Conservation (phyloP, 306 rosid species). For the Styphnolobium japonicum region DNA sequence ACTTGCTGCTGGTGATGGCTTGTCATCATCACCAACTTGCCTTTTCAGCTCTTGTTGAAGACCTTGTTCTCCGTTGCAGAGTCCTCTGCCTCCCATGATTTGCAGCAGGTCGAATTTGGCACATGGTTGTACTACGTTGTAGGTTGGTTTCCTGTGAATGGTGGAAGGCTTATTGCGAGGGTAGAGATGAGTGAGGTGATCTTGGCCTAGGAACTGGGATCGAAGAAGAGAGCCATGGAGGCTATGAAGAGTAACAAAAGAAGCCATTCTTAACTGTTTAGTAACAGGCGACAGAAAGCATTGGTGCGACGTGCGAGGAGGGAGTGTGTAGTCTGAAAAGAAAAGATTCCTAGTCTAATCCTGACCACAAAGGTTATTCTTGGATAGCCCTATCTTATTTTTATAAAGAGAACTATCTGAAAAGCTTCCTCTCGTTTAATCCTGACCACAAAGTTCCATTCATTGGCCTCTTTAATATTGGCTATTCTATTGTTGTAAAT, state of each 20-base stretch:
- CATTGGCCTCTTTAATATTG: background rate
- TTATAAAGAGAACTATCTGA: background rate
- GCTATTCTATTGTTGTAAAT: background rate
- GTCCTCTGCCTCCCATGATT: slow-evolving; percentile 89
- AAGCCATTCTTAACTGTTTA: slow-evolving; percentile 46
- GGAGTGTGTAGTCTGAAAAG: background rate
- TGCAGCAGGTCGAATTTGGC: slow-evolving; percentile 65
- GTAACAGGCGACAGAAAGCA: background rate
- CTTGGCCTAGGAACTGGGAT: slow-evolving; percentile 65
- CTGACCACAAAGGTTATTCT: slow-evolving; percentile 25
- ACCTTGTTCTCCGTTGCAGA: slow-evolving; percentile 81
- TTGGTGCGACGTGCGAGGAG: background rate
- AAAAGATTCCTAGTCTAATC: background rate
- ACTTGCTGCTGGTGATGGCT: slow-evolving; percentile 8
- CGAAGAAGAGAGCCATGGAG: slow-evolving; percentile 44
- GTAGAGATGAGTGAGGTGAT: slow-evolving; percentile 29
- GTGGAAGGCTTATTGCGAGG: slow-evolving; percentile 33
- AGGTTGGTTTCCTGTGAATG: slow-evolving; percentile 31
- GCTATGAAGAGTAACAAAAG: slow-evolving; percentile 49
- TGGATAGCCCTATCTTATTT: slow-evolving; percentile 37
- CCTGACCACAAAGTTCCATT: slow-evolving; percentile 17
- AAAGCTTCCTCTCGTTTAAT: background rate
- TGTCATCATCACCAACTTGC: slow-evolving; percentile 38
- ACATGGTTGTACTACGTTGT: slow-evolving; percentile 15
- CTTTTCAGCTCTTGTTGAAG: slow-evolving; percentile 55